Evolutionary conservation across 78 protist genomes (phyloP).

Genomic region (Speleostelium caveatum): DNA sequence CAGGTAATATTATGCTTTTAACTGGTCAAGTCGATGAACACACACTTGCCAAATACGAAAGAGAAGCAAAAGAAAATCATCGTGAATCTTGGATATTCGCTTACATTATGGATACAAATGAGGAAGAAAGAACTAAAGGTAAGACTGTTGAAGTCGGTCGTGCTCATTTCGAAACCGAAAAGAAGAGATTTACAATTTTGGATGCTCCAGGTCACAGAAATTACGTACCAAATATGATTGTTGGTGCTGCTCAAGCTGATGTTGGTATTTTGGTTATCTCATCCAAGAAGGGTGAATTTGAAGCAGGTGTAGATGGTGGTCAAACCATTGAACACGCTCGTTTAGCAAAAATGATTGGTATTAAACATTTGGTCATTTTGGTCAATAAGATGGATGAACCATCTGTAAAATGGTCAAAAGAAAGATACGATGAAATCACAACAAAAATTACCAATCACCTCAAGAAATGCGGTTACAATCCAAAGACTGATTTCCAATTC

Average conservation of each 20-base stretch:
- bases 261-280: conserved; percentile 97
- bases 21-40: conserved; percentile 97
- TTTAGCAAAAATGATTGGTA: conserved; percentile 97
- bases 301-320: conserved; percentile 99
- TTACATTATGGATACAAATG: conserved; percentile 95
- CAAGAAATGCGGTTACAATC: conserved; percentile 83
- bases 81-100: conserved; percentile 97
- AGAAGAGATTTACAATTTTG: conserved; percentile 93
- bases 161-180: conserved; percentile 94
- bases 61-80: conserved; percentile 96
- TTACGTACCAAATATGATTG: conserved; percentile 98
- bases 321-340: conserved; percentile 98
- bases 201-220: conserved; percentile 99
- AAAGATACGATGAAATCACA: conserved; percentile 88
- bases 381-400: conserved; percentile 99
- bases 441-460: conserved; percentile 84
- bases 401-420: conserved; percentile 92
- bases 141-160: conserved; percentile 91
- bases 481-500: conserved; percentile 83
- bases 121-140: conserved; percentile 96
- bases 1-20: conserved; percentile 92
- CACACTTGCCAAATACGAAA: conserved; percentile 95
- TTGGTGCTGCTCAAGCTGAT: conserved; percentile 99
- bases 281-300: conserved; percentile 98
- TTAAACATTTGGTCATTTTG: conserved; percentile 89